Evolutionary conservation across 176 grass and related monocot genomes (phyloP).

Genomic region (Alloteropsis semialata): DNA sequence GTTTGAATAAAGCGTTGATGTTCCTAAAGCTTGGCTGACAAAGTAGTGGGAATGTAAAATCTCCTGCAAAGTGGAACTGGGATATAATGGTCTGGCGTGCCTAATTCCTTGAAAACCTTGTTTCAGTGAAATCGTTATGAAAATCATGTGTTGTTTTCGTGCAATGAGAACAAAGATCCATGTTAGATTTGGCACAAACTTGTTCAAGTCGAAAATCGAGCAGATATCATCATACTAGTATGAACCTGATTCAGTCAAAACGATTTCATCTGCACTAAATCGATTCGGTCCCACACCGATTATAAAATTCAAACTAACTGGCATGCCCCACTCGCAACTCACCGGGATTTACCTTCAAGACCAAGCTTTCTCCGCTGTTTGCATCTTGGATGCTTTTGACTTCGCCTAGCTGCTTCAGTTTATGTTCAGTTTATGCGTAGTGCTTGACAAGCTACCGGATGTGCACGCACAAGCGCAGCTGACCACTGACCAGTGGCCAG

Average conservation of each 20-base stretch:
- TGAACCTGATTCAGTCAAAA: not conserved
- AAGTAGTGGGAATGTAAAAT: not conserved
- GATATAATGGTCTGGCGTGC: not conserved
- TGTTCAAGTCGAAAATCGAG: not conserved
- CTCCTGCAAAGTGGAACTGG: not conserved
- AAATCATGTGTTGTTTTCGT: not conserved
- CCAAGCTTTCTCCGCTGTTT: not conserved
- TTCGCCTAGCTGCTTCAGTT: not conserved
- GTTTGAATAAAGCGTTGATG: not conserved
- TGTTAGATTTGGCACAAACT: not conserved
- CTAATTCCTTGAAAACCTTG: not conserved
- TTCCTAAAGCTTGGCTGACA: not conserved
- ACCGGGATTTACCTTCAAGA: not conserved
- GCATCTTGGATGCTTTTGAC: not conserved
- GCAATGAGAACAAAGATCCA: not conserved
- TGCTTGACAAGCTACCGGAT: not conserved
- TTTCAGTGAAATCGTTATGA: not conserved
- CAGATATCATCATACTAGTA: not conserved
- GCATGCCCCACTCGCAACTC: not conserved
- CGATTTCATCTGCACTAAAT: not conserved
- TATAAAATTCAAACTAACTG: not conserved
- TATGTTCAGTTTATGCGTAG: not conserved
- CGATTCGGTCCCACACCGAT: not conserved
- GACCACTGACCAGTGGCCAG: not conserved
- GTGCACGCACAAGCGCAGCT: not conserved